Evolutionary conservation across 2,329 filamentous ascomycete genomes (phyloP).

Genomic region (Pseudogymnoascus sp.): DNA sequence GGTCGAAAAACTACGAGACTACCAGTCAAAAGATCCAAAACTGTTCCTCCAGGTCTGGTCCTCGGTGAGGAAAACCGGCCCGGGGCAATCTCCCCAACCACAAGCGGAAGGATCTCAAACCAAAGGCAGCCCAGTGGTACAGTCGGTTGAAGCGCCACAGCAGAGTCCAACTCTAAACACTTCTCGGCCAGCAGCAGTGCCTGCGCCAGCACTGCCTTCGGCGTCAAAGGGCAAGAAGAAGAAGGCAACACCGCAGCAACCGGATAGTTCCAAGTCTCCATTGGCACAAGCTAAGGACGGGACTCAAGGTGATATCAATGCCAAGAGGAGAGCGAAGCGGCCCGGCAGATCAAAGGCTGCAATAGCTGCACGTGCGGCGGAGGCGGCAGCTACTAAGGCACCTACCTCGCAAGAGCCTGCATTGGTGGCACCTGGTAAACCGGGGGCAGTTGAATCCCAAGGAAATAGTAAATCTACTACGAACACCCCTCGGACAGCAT

Average conservation of each 20-base stretch:
- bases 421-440: not conserved
- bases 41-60: constrained; percentile 48
- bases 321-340: not conserved
- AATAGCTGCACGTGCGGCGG: not conserved
- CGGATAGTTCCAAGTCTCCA: not conserved
- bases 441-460: not conserved
- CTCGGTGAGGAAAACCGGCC: constrained; percentile 34
- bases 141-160: too few species aligned
- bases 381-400: not conserved
- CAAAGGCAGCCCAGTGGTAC: not conserved
- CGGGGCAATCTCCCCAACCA: not conserved
- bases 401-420: not conserved
- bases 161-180: not conserved
- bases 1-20: constrained; percentile 42
- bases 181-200: not conserved
- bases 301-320: not conserved
- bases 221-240: not conserved
- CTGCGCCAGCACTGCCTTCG: not conserved
- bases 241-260: not conserved
- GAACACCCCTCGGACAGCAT: not conserved
- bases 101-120: constrained; percentile 4
- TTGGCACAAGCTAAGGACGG: not conserved
- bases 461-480: not conserved
- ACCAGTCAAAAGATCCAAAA: constrained; percentile 44
- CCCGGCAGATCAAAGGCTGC: not conserved